Base-by-base conservation (phyloP, 108 stramenopile genomes). In the Epithemia pelagica region DNA sequence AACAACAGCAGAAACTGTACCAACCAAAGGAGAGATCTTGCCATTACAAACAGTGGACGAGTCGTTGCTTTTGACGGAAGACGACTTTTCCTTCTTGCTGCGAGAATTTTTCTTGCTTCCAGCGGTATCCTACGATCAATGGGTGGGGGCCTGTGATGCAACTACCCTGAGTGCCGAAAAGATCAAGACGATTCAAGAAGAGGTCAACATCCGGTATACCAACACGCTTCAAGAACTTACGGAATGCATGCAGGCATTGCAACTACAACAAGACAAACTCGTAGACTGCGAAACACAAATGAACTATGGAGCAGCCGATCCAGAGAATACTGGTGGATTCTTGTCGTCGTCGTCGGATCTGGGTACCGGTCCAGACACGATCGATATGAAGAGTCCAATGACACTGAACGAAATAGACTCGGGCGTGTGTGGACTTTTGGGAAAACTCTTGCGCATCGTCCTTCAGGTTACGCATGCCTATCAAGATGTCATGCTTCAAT, bases 401-500 rank as follows among this genome's bases (percentile, higher is more conserved):
- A 27, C 26, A 7, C 26, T 58, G 7, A 8, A n/a, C 5, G 56
- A 58, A 8, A 58, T 58, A 18, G 56, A 58, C 21, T 7, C 22
- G 5, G 22, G 8, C 21, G 22, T 58, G 21, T 58, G 56, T 27
- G 7, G 21, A 23, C 7, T 58, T 7, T n/a, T 58, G 18, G 56
- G 8, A 26, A 23, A 58, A n/a, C 25, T 58, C 56, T 19, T 58
- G 56, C 56, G 56, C 56, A 58, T n/a, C 56, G 21, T 58, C 21
- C 22, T 27, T 7, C 25, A 58, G 26, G 98, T 96, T 22, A 99
- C 95, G 58, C 76, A 72, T 37, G 89, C 84, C 70, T 92, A 94
- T 88, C 97, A 97, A 80, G 90, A 79, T 71, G 98, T 97, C 83
- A 97, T 99, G 70, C 22, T 27, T 27, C 56, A 58, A 8, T 27